phyloP scores from a whole-genome alignment of 768 basidiomycete species.

The Kwoniella dejecticola region DNA sequence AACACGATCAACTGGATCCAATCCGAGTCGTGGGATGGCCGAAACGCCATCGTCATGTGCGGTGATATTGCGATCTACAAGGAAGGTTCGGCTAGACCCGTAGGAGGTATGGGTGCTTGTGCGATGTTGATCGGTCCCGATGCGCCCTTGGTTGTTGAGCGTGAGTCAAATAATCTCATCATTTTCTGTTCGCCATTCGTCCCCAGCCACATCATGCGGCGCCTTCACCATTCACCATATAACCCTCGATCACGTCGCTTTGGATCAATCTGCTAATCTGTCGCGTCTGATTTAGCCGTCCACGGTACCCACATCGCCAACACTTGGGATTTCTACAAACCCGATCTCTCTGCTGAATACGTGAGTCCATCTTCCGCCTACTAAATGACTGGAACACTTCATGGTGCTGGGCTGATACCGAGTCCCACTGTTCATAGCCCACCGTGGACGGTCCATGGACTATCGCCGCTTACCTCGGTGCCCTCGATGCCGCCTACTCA shows the following conservation, averaged over 20 bases:
- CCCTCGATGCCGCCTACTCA: constrained; percentile 85
- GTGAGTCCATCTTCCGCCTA: constrained; percentile 33
- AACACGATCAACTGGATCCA: constrained; percentile 99
- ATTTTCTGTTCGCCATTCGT: no score
- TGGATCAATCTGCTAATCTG: no score
- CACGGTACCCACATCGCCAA: constrained; percentile 98
- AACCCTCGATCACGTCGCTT: no score
- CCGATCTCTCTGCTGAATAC: constrained; percentile 65
- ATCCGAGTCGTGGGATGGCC: constrained; percentile 92
- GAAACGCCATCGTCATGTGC: constrained; percentile 93
- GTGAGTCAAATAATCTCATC: constrained; percentile 62
- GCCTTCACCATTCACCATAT: no score
- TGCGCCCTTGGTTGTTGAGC: constrained; percentile 90
- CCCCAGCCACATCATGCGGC: no score
- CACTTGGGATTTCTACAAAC: constrained; percentile 99
- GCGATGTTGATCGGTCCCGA: constrained; percentile 95
- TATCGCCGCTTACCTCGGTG: constrained; percentile 89
- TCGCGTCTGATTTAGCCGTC: no score
- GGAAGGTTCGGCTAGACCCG: constrained; percentile 90
- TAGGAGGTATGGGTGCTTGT: constrained; percentile 93
- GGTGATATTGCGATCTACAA: constrained; percentile 99
- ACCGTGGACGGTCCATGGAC: constrained; percentile 97
- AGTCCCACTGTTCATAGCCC: constrained; percentile 59
- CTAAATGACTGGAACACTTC: no score
- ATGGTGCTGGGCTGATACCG: no score